Conservation (phyloP, 2,329 filamentous ascomycete genomes). For the Pezicula neosporulosa region DNA sequence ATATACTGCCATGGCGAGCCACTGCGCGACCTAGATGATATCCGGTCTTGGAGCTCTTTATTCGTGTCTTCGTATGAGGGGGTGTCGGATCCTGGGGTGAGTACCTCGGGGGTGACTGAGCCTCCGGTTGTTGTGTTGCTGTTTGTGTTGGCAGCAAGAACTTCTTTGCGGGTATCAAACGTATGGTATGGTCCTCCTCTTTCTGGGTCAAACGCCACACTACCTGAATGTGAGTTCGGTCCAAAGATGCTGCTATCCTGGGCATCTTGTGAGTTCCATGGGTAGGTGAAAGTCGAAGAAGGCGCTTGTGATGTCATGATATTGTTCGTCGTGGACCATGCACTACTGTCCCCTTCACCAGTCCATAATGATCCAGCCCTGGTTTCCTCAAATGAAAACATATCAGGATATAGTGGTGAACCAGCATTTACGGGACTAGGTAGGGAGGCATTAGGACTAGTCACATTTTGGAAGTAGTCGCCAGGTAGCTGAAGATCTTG, state of each 20-base stretch:
- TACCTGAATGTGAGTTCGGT: constrained; percentile 8
- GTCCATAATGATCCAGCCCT: constrained; percentile 3
- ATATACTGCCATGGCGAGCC: constrained; percentile 14
- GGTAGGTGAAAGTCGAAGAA: constrained; percentile 6
- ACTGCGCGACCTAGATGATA: constrained; percentile 4
- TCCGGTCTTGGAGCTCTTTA: constrained; percentile 4
- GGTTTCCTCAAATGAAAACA: constrained; percentile 10
- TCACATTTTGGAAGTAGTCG: constrained; percentile 13
- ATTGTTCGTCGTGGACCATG: constrained; percentile 8
- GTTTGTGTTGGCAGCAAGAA: constrained; percentile 49
- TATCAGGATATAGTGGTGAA: constrained; percentile 11
- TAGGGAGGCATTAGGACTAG: constrained; percentile 4
- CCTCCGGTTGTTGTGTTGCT: constrained; percentile 3
- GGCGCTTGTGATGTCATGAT: constrained; percentile 5
- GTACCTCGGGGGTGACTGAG: not conserved
- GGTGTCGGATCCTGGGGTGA: constrained; percentile 10
- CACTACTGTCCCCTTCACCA: constrained; percentile 1
- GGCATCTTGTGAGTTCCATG: constrained; percentile 19
- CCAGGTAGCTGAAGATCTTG: constrained; percentile 2
- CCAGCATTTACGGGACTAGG: constrained; percentile 4
- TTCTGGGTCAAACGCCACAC: constrained; percentile 49
- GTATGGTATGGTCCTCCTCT: constrained; percentile 55
- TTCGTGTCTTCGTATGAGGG: not conserved
- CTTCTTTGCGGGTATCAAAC: constrained; percentile 66
- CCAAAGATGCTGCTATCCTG: constrained; percentile 13